These are phyloP conservation scores for Teratosphaeria nubilosa DNA, from an alignment of 2,329 filamentous ascomycete genomes.

Conservation along the genomic window DNA sequence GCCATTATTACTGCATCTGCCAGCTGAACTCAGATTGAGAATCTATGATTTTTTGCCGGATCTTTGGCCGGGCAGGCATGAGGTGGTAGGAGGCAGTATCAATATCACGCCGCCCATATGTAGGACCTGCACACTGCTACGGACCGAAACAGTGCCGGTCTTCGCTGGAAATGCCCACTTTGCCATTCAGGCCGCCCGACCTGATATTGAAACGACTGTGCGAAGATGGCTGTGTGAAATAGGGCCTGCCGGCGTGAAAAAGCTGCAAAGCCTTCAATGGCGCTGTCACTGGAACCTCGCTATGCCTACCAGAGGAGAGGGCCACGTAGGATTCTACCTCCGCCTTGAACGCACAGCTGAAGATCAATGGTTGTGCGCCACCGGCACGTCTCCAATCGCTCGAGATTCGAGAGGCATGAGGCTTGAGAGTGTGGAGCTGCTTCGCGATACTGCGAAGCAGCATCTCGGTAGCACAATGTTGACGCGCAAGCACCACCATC, in stretches of 20 bases:
- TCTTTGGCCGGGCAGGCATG: not conserved
- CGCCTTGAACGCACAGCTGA: slow-evolving; percentile 5
- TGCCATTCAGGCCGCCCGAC: slow-evolving; percentile 10
- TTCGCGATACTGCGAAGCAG: slow-evolving; percentile 9
- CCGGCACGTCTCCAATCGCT: slow-evolving; percentile 9
- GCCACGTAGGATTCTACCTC: slow-evolving; percentile 21
- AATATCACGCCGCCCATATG: slow-evolving; percentile 14
- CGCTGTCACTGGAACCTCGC: slow-evolving; percentile 15
- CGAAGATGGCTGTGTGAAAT: slow-evolving; percentile 11
- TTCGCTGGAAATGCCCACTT: slow-evolving; percentile 13
- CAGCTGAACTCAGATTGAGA: slow-evolving; percentile 3
- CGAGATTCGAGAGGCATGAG: slow-evolving; percentile 15
- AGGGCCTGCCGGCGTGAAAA: slow-evolving; percentile 5
- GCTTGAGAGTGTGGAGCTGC: slow-evolving; percentile 14
- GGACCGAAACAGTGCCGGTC: slow-evolving; percentile 16
- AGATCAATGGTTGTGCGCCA: slow-evolving; percentile 4
- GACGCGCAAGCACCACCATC: not conserved
- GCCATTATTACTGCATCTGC: not conserved
- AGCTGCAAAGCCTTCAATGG: slow-evolving; percentile 13
- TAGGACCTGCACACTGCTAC: slow-evolving; percentile 8
- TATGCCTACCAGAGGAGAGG: slow-evolving; percentile 13
- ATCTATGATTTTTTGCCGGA: slow-evolving; percentile 5
- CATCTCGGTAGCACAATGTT: not conserved
- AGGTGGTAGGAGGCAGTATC: slow-evolving; percentile 7
- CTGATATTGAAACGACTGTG: not conserved